A percentile compares a stretch with the other conserved stretches of the same genome.
phyloP scores from a whole-genome alignment of 192 early-diverging fungal genomes.

The Entomortierella chlamydospora region DNA sequence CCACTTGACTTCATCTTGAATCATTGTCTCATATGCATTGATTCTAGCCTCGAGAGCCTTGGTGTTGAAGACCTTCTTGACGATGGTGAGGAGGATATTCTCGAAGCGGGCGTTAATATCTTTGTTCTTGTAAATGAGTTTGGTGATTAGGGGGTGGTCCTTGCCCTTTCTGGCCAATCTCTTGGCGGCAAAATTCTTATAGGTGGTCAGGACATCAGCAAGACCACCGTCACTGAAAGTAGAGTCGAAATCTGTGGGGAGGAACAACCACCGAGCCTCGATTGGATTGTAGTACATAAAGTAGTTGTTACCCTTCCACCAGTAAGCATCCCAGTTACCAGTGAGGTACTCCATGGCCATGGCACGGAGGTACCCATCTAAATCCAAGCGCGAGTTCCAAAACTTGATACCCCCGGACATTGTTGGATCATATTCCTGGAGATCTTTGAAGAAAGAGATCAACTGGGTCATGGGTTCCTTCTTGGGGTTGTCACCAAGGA shows the following conservation, averaged over 20 bases:
- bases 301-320: conserved; percentile 38
- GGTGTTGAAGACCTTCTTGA: conserved; percentile 45
- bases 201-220: conserved; percentile 46
- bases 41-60: conserved; percentile 46
- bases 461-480: conserved; percentile 36
- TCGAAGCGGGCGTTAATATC: conserved; percentile 44
- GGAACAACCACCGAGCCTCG: conserved; percentile 27
- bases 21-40: conserved; percentile 46
- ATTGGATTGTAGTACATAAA: conserved; percentile 48
- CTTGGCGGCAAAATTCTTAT: conserved; percentile 22
- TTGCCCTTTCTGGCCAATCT: conserved; percentile 51
- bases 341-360: conserved; percentile 57
- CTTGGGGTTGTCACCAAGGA: conserved; percentile 29
- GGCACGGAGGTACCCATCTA: conserved; percentile 41
- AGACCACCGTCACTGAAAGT: conserved; percentile 57
- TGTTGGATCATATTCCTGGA: conserved; percentile 35
- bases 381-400: conserved; percentile 48
- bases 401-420: conserved; percentile 12
- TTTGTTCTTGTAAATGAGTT: conserved; percentile 40
- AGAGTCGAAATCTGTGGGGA: conserved; percentile 60
- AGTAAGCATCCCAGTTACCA: conserved; percentile 54
- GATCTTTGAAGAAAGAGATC: conserved; percentile 33
- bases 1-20: conserved; percentile 52
- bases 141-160: conserved; percentile 49
- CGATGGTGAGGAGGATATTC: conserved; percentile 36